A percentile compares a stretch with the other conserved stretches of the same genome.
phyloP scores from a whole-genome alignment of 345 rosid genomes.

The Conringia planisiliqua region DNA sequence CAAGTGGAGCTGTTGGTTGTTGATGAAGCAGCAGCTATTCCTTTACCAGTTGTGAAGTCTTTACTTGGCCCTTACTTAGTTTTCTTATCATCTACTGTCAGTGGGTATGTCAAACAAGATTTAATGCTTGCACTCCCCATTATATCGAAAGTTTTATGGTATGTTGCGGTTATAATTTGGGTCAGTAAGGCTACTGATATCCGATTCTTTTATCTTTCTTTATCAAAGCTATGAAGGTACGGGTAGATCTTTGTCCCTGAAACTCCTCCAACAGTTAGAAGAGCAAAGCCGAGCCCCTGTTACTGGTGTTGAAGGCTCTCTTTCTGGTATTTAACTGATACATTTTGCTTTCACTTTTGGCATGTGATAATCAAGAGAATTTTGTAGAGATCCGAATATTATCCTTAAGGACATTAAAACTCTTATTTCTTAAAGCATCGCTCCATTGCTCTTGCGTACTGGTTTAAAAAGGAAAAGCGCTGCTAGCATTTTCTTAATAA shows the following conservation, averaged over 20 bases:
- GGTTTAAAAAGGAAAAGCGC: neutral
- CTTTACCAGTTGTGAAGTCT: slow-evolving; percentile 88
- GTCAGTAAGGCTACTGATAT: slow-evolving; percentile 5
- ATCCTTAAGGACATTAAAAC: neutral
- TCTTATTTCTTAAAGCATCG: slow-evolving; percentile 54
- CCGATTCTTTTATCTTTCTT: slow-evolving; percentile 1
- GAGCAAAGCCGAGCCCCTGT: slow-evolving; percentile 68
- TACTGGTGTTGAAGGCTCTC: slow-evolving; percentile 61
- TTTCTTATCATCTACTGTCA: slow-evolving; percentile 94
- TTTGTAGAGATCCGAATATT: slow-evolving; percentile 6
- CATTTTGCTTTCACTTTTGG: slow-evolving; percentile 7
- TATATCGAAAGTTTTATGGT: neutral
- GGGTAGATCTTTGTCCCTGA: slow-evolving; percentile 93
- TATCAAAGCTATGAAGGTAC: slow-evolving; percentile 87
- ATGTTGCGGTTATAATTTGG: slow-evolving; percentile 4
- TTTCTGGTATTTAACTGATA: slow-evolving; percentile 55
- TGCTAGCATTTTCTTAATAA: neutral
- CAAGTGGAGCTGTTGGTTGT: slow-evolving; percentile 93
- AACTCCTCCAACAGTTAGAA: slow-evolving; percentile 89
- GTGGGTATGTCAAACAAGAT: slow-evolving; percentile 61
- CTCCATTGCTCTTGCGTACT: neutral
- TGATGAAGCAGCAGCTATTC: slow-evolving; percentile 99
- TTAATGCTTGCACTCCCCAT: slow-evolving; percentile 19
- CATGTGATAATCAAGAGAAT: neutral
- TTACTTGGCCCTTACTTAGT: slow-evolving; percentile 90